Evolutionary conservation across 306 rosid genomes (phyloP).

Genomic region (Prunus mume): DNA sequence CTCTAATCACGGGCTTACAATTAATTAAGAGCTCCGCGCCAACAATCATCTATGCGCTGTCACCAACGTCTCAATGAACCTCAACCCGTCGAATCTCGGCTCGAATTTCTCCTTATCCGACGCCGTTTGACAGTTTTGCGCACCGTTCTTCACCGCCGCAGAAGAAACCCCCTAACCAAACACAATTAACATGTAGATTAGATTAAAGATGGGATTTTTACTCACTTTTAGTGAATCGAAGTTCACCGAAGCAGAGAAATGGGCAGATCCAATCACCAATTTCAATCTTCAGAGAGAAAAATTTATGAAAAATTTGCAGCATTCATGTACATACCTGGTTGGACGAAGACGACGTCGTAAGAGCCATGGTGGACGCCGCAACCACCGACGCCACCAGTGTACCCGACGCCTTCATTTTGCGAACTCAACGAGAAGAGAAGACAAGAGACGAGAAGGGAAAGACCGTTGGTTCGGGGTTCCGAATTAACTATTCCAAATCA

Average conservation of each 20-base stretch:
- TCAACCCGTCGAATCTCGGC: constrained; percentile 89
- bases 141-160: not conserved
- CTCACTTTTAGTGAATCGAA: not conserved
- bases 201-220: not conserved
- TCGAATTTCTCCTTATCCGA: constrained; percentile 60
- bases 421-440: not conserved
- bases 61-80: constrained; percentile 83
- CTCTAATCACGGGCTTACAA: not conserved
- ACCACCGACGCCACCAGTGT: constrained; percentile 50
- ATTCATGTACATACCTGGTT: constrained; percentile 14
- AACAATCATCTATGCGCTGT: constrained; percentile 75
- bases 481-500: not conserved
- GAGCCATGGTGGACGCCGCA: constrained; percentile 53
- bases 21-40: not conserved
- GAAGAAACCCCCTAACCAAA: constrained; percentile 22
- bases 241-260: not conserved
- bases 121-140: constrained; percentile 1
- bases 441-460: not conserved
- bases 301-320: not conserved
- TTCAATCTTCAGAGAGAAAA: not conserved
- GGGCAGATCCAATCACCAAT: not conserved
- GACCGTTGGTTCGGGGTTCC: not conserved
- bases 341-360: constrained; percentile 32
- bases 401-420: constrained; percentile 41
- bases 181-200: not conserved